Evolutionary conservation across 768 basidiomycete genomes (phyloP).

Genomic region (Holtermanniella nyarrowii): DNA sequence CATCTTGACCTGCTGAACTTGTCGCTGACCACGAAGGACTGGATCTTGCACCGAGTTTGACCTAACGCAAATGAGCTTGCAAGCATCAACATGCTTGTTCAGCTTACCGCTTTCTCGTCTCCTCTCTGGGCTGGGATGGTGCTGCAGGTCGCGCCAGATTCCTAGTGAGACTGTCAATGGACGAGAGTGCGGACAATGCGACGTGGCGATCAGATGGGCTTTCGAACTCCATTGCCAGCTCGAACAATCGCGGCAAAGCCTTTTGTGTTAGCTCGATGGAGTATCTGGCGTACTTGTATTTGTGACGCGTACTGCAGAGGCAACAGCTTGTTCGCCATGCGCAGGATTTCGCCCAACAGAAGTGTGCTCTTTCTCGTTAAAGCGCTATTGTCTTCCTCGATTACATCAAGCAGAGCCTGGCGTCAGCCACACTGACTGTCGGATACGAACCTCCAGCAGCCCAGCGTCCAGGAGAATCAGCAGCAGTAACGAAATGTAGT

Average conservation of each 20-base stretch:
- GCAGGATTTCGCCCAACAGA: constrained; percentile 80
- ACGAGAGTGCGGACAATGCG: constrained; percentile 71
- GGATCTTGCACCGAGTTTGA: constrained; percentile 59
- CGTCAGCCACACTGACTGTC: neutral
- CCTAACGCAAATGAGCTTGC: constrained; percentile 22
- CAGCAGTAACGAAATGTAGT: constrained; percentile 78
- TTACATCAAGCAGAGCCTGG: constrained; percentile 73
- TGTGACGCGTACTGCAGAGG: constrained; percentile 70
- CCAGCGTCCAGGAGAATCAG: constrained; percentile 78
- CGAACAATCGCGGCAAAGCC: constrained; percentile 76
- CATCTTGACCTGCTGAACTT: constrained; percentile 79
- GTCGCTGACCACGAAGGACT: constrained; percentile 73
- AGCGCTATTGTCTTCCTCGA: constrained; percentile 56
- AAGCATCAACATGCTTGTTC: neutral
- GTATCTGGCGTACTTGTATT: constrained; percentile 55
- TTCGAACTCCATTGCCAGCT: constrained; percentile 65
- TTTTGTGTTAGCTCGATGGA: constrained; percentile 33
- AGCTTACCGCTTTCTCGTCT: constrained; percentile 1
- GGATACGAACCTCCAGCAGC: constrained; percentile 59
- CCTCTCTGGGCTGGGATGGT: constrained; percentile 10
- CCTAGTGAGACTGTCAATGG: constrained; percentile 89
- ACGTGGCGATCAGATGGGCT: constrained; percentile 66
- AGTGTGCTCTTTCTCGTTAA: constrained; percentile 77
- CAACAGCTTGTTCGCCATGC: constrained; percentile 74
- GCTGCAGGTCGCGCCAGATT: constrained; percentile 59